Base-by-base conservation (phyloP, 1,284 basidiomycete species). In the Moesziomyces parantarcticus region DNA sequence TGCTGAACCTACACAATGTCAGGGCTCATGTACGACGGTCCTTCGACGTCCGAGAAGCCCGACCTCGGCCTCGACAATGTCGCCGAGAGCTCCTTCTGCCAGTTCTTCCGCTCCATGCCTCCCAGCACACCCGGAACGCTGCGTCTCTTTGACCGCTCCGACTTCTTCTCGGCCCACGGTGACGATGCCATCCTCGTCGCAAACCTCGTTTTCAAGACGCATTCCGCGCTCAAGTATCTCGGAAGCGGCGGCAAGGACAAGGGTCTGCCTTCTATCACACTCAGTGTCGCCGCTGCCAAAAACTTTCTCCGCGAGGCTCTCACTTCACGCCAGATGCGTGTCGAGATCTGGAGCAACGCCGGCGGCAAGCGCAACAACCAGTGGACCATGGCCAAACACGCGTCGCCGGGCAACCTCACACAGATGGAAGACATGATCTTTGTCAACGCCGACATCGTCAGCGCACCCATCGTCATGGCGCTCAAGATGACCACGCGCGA, bases 361-460 rank as follows among this genome's bases (percentile, higher is more conserved):
- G 0, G 89, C 88, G 78, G 81, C 45, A 58, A 90, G 89, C 11
- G 94, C 91, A 85, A 92, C 90, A 82, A 88, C 88, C 18, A 84
- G 87, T 73, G 46, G 79, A 86, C 86, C 29, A 80, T 97, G 45
- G 89, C 90, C 79, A 94, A 94, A 85, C 90, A 93, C 87, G 94
- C 94, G 0, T 95, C 93, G 5, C 97, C 97, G 0, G 97, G 97
- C 51, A 99, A 99, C 83, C 85, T 99, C 11, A 92, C 93, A 80
- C 90, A 92, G 26, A 90, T 99, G 16, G 97, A 99, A 84, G 97
- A 98, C 74, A 86, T 99, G 20, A 88, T 99, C 13, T 99, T 99
- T 83, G 87, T 88, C 23, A 90, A 91, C 75, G 89, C 90, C 40
- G 95, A 98, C 81, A 87, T 97, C 29, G 85, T 91, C 3, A 89